A percentile compares a stretch with the other conserved stretches of the same genome.
Conservation (phyloP, 192 early-diverging fungal genomes). For the Backusella liffmaniae region DNA sequence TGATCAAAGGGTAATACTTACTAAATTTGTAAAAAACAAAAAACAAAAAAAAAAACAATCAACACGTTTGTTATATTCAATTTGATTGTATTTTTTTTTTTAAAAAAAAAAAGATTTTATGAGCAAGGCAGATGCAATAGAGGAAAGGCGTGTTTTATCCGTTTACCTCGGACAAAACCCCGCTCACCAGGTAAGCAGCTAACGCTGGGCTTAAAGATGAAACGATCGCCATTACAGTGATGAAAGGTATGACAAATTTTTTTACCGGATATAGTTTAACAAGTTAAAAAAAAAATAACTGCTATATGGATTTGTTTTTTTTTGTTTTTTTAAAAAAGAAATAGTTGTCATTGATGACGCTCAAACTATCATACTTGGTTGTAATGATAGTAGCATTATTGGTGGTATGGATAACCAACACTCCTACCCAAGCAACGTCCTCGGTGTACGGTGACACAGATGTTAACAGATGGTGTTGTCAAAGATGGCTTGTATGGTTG, state of each 20-base stretch:
- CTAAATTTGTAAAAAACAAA: not conserved
- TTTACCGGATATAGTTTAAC: not conserved
- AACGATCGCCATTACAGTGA: conserved; percentile 68
- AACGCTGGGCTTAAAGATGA: conserved; percentile 64
- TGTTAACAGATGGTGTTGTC: conserved; percentile 68
- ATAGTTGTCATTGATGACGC: conserved; percentile 65
- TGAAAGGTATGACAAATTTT: conserved; percentile 50
- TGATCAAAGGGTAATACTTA: conserved; percentile 68
- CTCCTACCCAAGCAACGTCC: conserved; percentile 73
- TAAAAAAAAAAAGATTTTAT: no score
- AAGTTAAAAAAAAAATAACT: not conserved
- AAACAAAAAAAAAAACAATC: not conserved
- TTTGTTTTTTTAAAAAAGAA: not conserved
- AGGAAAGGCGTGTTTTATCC: conserved; percentile 69
- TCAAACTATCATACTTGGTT: conserved; percentile 71
- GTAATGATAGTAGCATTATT: conserved; percentile 67
- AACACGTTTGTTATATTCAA: not conserved
- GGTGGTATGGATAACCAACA: conserved; percentile 79
- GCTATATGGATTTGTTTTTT: not conserved
- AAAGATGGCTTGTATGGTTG: conserved; percentile 76
- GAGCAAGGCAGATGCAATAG: conserved; percentile 41
- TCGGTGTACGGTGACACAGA: conserved; percentile 70
- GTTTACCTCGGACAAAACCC: conserved; percentile 85
- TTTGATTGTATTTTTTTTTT: not conserved
- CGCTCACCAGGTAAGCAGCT: conserved; percentile 74